Base-by-base conservation (phyloP, 805 yeast genomes). In the Myxozyma lipomycoides region DNA sequence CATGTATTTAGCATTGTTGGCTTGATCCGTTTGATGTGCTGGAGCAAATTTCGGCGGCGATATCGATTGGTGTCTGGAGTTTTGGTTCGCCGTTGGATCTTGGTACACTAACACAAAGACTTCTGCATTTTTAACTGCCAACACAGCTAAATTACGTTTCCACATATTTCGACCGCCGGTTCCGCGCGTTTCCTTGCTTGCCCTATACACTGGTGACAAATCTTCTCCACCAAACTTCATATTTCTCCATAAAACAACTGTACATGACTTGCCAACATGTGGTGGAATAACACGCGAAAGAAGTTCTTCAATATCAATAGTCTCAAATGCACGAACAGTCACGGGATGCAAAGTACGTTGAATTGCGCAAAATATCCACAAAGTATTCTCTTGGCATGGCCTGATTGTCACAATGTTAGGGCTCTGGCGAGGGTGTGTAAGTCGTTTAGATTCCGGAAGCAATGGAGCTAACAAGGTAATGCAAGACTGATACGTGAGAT, bases 181-280 rank as follows among this genome's bases (percentile, higher is more conserved):
- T 4, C 58, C 58, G 5, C 58, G 39, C 4, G 58, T 54, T 26
- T 54, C 58, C 32, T 48, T 51, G 38, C 44, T 47, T 9, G 58
- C 58, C 22, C 52, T 51, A 41, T 54, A 54, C 26, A 43, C 52
- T 21, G 40, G 5, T 6, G 23, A 12, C 9, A 54, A 23, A 2
- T 46, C 57, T 21, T 54, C 58, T 19, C 58, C 58, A 4, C 58
- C 58, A 24, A 54, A 54, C 48, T 54, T 54, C 58, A 54, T 54
- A 37, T 54, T 54, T 9, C 58, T 35, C 58, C 58, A 54, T n/a
- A 54, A 46, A 4, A 54, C 58, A 25, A 54, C 58, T 7, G 48
- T 43, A 10, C 35, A 34, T 34, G 47, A 51, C 24, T 48, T 54
- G 5, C 57, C 57, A 19, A 54, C 40, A 32, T 53, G 52, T 3